Percentiles rank a stretch among this genome's conserved stretches.
Conservation (phyloP, 2,329 filamentous ascomycete genomes). For the Exophiala alcalophila region DNA sequence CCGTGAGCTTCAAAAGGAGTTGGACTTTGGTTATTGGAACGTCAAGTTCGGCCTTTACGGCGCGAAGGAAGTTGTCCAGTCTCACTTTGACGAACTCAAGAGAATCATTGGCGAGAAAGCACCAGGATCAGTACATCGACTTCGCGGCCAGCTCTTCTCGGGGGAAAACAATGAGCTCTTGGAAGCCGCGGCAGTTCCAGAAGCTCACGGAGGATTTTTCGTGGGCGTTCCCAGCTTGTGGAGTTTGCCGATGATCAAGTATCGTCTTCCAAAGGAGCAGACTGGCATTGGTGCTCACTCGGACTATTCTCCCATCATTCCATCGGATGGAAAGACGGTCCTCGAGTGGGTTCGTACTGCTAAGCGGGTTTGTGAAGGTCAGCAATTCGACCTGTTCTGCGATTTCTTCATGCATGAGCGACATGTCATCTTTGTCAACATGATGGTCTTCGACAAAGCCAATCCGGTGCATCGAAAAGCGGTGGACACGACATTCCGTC, state of each 20-base stretch:
- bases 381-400: conserved; percentile 24
- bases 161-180: conserved; percentile 19
- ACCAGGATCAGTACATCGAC: conserved; percentile 12
- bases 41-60: conserved; percentile 24
- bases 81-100: conserved; percentile 23
- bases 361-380: conserved; percentile 14
- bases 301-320: conserved; percentile 26
- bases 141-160: conserved; percentile 21
- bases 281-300: conserved; percentile 22
- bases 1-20: conserved; percentile 17
- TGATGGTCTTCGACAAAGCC: conserved; percentile 25
- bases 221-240: conserved; percentile 23
- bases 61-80: conserved; percentile 17
- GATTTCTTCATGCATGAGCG: conserved; percentile 27
- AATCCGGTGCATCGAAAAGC: conserved; percentile 16
- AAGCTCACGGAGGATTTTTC: conserved; percentile 23
- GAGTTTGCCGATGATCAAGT: conserved; percentile 24
- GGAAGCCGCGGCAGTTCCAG: conserved; percentile 20
- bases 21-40: conserved; percentile 23
- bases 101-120: conserved; percentile 16
- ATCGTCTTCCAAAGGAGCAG: conserved; percentile 17
- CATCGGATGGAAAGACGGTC: conserved; percentile 18
- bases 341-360: conserved; percentile 22
- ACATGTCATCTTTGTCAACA: conserved; percentile 26
- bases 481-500: conserved; percentile 19